These are phyloP conservation scores for Ceratobasidium theobromae DNA, from an alignment of 1,284 basidiomycete species.

Conservation along the genomic window DNA sequence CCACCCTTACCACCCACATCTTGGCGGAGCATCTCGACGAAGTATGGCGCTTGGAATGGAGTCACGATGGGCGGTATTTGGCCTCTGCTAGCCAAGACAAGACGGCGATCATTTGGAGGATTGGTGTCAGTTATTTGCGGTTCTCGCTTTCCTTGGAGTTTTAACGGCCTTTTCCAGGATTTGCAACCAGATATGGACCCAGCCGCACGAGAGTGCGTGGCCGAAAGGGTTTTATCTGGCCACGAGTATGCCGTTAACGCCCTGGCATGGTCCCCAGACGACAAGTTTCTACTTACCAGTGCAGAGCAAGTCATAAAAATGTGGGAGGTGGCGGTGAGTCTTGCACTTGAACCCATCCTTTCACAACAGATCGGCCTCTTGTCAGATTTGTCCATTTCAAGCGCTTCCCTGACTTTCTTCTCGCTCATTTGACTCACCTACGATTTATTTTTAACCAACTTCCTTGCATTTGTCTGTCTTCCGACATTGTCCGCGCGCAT, in stretches of 20 bases:
- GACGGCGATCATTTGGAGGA: constrained; percentile 85
- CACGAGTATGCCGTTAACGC: constrained; percentile 77
- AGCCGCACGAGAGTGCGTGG: constrained; percentile 59
- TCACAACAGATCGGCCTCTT: too few relatives aligned
- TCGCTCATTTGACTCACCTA: too few relatives aligned
- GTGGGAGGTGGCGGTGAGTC: constrained; percentile 79
- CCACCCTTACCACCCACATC: constrained; percentile 79
- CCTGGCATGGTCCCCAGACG: constrained; percentile 89
- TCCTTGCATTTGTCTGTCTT: background rate
- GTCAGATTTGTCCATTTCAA: too few relatives aligned
- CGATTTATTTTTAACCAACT: background rate
- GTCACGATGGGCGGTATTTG: constrained; percentile 80
- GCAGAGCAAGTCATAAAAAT: constrained; percentile 78
- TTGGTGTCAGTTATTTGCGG: constrained; percentile 59
- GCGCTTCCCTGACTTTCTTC: too few relatives aligned
- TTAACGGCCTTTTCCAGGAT: constrained; percentile 16
- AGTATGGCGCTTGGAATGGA: constrained; percentile 96
- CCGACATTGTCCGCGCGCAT: constrained; percentile 38
- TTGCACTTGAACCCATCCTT: background rate
- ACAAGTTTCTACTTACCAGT: constrained; percentile 76
- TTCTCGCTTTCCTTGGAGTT: constrained; percentile 15
- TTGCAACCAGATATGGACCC: constrained; percentile 53
- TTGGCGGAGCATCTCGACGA: constrained; percentile 87
- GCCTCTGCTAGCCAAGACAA: constrained; percentile 89
- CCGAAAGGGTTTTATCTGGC: constrained; percentile 64